Base-by-base conservation (phyloP, 306 rosid genomes). In the Vigna nakashimae region DNA sequence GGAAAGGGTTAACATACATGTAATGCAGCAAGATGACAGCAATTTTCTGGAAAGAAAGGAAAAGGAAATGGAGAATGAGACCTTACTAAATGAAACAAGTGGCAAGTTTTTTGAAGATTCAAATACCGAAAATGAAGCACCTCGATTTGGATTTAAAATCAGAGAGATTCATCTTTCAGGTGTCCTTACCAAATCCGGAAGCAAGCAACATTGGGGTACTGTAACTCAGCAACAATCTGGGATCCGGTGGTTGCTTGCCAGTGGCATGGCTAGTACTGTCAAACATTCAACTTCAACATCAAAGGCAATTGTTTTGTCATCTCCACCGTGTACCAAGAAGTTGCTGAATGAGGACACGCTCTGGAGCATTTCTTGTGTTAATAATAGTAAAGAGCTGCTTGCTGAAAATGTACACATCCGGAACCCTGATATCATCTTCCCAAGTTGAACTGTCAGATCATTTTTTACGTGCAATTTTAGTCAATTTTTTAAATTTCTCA, bases 351-450 rank as follows among this genome's bases (percentile, higher is more conserved):
- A 72, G 50, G 90, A 91, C 68, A 77, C 82, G 36, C 48, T 91
- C 18, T 93, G 98, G 95, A 93, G 93, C 90, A 76, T 93, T 78
- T 88, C 97, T 46, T 88, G 83, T 74, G 60, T 71, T 58, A 69
- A 76, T 64, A 72, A 65, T 62, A 48, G 84, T 66, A 50, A 71
- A 51, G 71, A 77, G 48, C 68, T 17, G 20, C 63, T 69, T 20
- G 60, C 56, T 34, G 53, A 50, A 42, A 74, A 69, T 76, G 69
- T 82, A 60, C 85, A 89, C 53, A 75, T 69, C 75, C 88, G 94
- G 74, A 93, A 93, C 82, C 91, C 90, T 12, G 88, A 90, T 73
- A 65, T 91, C 66, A 53, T 93, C 59, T 82, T 88, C 79, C 82
- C 74, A 26, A 84, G 72, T 30, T 87, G 85, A 83, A 77, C 80